Evolutionary conservation across 1,284 basidiomycete genomes (phyloP), one percentile per base, ranked within the genome.

Genomic region (Naganishia sp.): DNA sequence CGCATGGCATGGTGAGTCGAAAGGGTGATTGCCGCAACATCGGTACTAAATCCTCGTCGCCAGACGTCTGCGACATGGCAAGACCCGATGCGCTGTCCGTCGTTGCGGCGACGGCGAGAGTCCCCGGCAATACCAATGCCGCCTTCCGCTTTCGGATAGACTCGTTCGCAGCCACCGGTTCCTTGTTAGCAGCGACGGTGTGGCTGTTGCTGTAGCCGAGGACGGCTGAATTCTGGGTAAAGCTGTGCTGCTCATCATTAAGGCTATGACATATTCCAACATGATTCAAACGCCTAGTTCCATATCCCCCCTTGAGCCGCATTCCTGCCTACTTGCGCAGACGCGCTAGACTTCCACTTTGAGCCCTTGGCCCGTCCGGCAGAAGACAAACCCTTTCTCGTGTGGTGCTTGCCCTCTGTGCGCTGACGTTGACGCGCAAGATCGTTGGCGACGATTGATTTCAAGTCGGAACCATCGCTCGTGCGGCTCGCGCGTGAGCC

Each of bases 331-430:
- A 87, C 72, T 73, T 86, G 85, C 39, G 90, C 84, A 67, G 85
- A 83, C 42, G 80, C 84, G 72, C 90, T 89, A 73, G 86, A 86
- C 80, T 92, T 94, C 68, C 87, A 89, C 77, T 94, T 94, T 75
- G 89, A 90, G 18, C 92, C 92, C 72, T 87, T 86, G 23, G 86
- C 82, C 52, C 90, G 83, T 31, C 91, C 91, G 33, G 84, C 86
- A 68, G 85, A 83, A 66, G 84, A 83, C 5, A 83, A 82, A 11
- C 84, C 83, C 69, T 87, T 86, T 75, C 87, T 88, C 1, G 87
- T 84, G 76, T 92, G 89, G 75, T 88, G 85, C 75, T 89, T 90
- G 67, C 83, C 83, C 72, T 87, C 84, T 70, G 89, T 84, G 64
- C 85, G 83, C n/a, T 84, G 83, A 1, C 84, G 85, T 65, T 82